Evolutionary conservation across 2,329 filamentous ascomycete species (phyloP), one percentile per base, ranked within the genome.

Genomic region (Alternaria gansuensis): DNA sequence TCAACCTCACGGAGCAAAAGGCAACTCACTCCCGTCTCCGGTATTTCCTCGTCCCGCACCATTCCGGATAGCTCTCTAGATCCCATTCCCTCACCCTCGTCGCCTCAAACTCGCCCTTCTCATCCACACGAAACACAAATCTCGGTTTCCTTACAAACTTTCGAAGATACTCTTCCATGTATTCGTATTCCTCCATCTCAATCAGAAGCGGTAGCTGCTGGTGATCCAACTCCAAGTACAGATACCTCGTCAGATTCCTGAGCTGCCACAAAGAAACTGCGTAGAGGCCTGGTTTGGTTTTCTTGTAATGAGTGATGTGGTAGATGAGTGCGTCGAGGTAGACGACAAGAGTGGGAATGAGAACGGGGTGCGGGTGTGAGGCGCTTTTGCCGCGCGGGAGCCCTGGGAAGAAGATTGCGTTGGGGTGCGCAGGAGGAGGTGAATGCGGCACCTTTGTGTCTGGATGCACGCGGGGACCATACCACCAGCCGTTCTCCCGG

Each of bases 401-500:
- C 4, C 17, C 14, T 24, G 45, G 21, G 28, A 41, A 48, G 28
- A 50, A 55, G 29, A 55, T 40, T 9, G 28, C n/a, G 4, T 10
- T 10, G 21, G 26, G 9, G 9, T 24, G 36, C 5, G 37, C 45
- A 1, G 14, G 6, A 17, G 13, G 9, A 21, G 44, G 37, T n/a
- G 50, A 24, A 17, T 59, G 33, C 8, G 40, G 45, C 10, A 31
- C 23, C n/a, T 52, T 52, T 6, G 50, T 45, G 10, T 51, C 33
- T 17, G 52, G 53, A 33, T 51, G 39, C 9, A 63, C 29, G 34
- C 33, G 53, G 17, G 57, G 57, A 28, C 53, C 53, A 52, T 40
- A 60, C 50, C 53, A 60, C 52, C 40, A 60, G 9, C 40, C 45
- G 39, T 63, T n/a, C 6, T 44, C 41, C 13, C 44, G 33, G 23